Base-by-base conservation (phyloP, 768 basidiomycete species). In the Zangia roseola region DNA sequence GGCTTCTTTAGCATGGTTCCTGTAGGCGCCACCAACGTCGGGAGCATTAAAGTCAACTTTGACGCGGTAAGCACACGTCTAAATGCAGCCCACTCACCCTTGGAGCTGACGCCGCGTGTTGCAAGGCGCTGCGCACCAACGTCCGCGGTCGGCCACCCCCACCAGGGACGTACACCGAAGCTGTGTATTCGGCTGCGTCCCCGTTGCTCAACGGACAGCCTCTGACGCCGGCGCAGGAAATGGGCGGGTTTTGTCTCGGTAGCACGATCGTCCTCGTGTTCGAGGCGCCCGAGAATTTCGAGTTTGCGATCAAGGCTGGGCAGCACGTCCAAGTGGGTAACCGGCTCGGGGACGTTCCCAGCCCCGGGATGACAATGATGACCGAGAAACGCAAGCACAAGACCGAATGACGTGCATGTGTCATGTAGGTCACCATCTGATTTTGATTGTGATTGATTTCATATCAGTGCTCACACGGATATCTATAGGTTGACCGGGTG, bases 1-100 rank as follows among this genome's bases (percentile, higher is more conserved):
- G 97, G 97, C 2, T 97, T 97, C 77, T 99, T 97, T 68, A 75
- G 87, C 23, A 97, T 97, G 93, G 84, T 97, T 0, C 97, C 97
- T 10, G 95, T 99, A 24, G 97, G 97, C 3, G 97, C 97, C 2
- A 98, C 95, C 10, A 98, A 99, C 66, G 97, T 98, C 43, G 97
- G 97, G 5, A 89, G 86, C 54, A 98, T 99, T 70, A 86, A 87
- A 56, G 79, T 99, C 63, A 94, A 97, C 66, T 99, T 99, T 68
- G 97, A 99, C 67, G 76, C 86, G 64, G 88, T 86, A 38, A 44
- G 66, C 36, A 24, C 48, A 12, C n/a, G 20, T 21, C 5, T 41
- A 16, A 10, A 47, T 24, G 12, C 30, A 14, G 30, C 38, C 39
- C 36, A 9, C 17, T 41, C n/a, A n/a, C n/a, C 30, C 13, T 4